phyloP scores from a whole-genome alignment of 768 basidiomycete genomes.

The Boletus sensibilis region DNA sequence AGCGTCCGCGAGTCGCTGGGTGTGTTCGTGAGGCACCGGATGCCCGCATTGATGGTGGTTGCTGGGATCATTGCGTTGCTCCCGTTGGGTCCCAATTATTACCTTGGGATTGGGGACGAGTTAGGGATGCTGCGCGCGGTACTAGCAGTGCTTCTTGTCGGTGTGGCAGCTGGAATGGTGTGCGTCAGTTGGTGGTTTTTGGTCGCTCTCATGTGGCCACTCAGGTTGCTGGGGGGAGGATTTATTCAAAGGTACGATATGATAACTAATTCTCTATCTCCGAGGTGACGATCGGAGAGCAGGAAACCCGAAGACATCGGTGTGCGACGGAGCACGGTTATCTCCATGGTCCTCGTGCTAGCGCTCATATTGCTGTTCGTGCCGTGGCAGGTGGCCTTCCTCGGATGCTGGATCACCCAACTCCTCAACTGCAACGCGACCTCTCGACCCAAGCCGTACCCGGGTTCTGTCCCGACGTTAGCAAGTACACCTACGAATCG shows the following conservation, averaged over 20 bases:
- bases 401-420: conserved; percentile 82
- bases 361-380: conserved; percentile 68
- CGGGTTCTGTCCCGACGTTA: conserved; percentile 29
- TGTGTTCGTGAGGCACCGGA: conserved; percentile 39
- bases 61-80: conserved; percentile 50
- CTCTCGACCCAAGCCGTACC: conserved; percentile 11
- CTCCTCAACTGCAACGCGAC: conserved; percentile 57
- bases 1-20: conserved; percentile 49
- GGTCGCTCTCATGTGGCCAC: conserved; percentile 46
- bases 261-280: neutral
- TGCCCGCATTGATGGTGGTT: conserved; percentile 42
- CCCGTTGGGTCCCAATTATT: conserved; percentile 54
- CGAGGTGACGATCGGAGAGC: neutral
- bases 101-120: conserved; percentile 61
- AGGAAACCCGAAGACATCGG: conserved; percentile 35
- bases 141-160: conserved; percentile 56
- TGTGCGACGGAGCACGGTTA: conserved; percentile 46
- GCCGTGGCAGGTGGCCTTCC: conserved; percentile 92
- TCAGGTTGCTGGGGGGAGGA: conserved; percentile 16
- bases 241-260: conserved; percentile 17
- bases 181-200: conserved; percentile 58
- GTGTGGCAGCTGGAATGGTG: conserved; percentile 66
- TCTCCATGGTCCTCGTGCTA: conserved; percentile 62
- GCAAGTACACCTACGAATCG: conserved; percentile 23
- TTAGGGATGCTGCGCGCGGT: conserved; percentile 37